These are phyloP conservation scores for Kockovaella imperatae DNA, from an alignment of 768 basidiomycete species.

Conservation along the genomic window DNA sequence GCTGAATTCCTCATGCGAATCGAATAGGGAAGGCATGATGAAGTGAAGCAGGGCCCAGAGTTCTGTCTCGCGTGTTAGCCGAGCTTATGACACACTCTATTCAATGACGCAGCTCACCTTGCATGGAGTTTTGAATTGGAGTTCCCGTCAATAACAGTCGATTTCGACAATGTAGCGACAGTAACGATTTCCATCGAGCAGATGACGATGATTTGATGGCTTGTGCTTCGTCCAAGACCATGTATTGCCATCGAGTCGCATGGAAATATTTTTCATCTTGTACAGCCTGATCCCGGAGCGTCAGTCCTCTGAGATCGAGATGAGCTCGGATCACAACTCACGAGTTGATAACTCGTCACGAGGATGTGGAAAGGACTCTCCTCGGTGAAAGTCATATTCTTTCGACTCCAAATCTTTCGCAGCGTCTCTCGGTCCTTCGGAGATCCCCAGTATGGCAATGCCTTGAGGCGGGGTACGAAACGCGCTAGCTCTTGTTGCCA, in stretches of 20 bases:
- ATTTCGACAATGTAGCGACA: slow-evolving; percentile 93
- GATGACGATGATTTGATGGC: slow-evolving; percentile 98
- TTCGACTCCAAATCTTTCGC: slow-evolving; percentile 96
- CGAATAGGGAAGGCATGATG: slow-evolving; percentile 99
- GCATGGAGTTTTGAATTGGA: slow-evolving; percentile 99
- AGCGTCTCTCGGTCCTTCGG: slow-evolving; percentile 90
- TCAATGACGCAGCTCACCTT: slow-evolving; percentile 54
- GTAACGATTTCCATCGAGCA: slow-evolving; percentile 91
- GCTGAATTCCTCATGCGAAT: slow-evolving; percentile 98
- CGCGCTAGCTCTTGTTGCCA: slow-evolving; percentile 98
- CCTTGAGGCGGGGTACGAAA: slow-evolving; percentile 88
- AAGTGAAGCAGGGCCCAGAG: slow-evolving; percentile 97
- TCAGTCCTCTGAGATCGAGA: neutral
- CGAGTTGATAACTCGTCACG: slow-evolving; percentile 93
- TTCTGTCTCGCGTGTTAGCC: slow-evolving; percentile 53
- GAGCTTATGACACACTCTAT: neutral
- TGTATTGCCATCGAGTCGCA: slow-evolving; percentile 97
- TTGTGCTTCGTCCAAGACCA: slow-evolving; percentile 99
- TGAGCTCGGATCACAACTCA: slow-evolving; percentile 44
- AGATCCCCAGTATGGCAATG: slow-evolving; percentile 96
- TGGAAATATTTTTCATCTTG: slow-evolving; percentile 98
- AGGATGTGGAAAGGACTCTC: slow-evolving; percentile 95
- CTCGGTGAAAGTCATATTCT: slow-evolving; percentile 88
- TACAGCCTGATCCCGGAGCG: slow-evolving; percentile 55
- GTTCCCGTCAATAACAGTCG: slow-evolving; percentile 91